These are phyloP conservation scores for Trebouxia gelatinosa DNA, from an alignment of 163 green algal genomes.

Conservation along the genomic window DNA sequence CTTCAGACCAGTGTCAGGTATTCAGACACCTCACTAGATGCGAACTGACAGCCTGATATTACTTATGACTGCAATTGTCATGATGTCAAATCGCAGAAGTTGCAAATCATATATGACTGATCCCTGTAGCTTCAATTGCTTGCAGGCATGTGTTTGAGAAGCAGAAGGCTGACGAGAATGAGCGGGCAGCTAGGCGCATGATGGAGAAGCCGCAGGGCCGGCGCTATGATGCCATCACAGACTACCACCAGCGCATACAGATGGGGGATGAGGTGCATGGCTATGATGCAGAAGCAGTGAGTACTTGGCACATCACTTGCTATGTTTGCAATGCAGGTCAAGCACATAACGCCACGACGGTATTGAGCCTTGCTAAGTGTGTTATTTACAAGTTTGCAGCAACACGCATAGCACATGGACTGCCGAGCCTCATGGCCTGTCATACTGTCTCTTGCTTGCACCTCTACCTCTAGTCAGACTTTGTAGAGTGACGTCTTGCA, in stretches of 20 bases:
- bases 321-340: too few species aligned
- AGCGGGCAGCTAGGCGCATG: slow-evolving; percentile 15
- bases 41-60: background rate
- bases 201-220: slow-evolving; percentile 6
- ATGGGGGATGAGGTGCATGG: slow-evolving; percentile 24
- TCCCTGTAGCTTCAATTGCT: background rate
- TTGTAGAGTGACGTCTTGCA: too few species aligned
- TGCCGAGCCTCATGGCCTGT: background rate
- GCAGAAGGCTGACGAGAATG: slow-evolving; percentile 27
- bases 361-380: background rate
- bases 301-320: background rate
- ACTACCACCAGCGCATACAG: slow-evolving; percentile 26
- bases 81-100: background rate
- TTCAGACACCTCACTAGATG: background rate
- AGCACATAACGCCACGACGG: background rate
- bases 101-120: background rate
- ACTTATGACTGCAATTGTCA: background rate
- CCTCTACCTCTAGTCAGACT: too few species aligned
- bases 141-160: slow-evolving; percentile 31
- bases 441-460: too few species aligned
- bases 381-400: background rate
- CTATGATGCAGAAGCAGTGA: slow-evolving; percentile 23
- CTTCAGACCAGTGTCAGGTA: slow-evolving; percentile 18
- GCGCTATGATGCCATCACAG: slow-evolving; percentile 24
- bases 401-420: background rate